phyloP scores from a whole-genome alignment of 83 land plant species.

The Thuja plicata region DNA sequence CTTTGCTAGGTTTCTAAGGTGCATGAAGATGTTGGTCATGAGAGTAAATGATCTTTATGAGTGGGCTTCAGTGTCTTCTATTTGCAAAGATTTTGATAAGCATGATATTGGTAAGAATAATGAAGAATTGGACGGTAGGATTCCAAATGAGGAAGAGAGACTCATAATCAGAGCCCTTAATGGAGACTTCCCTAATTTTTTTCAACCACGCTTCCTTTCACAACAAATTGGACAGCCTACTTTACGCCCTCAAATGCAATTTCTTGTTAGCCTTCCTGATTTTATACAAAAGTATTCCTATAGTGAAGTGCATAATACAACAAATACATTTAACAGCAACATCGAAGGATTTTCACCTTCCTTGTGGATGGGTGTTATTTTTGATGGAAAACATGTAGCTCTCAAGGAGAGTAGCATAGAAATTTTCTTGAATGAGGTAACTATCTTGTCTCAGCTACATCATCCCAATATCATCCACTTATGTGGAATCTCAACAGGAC shows the following conservation, averaged over 20 bases:
- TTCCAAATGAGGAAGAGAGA: background rate
- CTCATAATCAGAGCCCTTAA: background rate
- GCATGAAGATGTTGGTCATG: background rate
- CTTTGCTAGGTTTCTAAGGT: background rate
- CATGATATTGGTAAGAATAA: background rate
- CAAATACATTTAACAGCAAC: background rate
- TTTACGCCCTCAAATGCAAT: background rate
- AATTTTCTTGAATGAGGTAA: constrained; percentile 1
- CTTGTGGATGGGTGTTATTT: constrained; percentile 2
- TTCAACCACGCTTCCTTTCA: background rate
- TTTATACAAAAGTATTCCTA: background rate
- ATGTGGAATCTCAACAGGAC: background rate
- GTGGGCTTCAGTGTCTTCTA: background rate
- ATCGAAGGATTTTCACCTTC: constrained; percentile 1
- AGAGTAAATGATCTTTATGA: constrained; percentile 1
- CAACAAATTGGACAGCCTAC: background rate
- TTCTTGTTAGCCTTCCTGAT: constrained; percentile 1
- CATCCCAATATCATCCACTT: background rate
- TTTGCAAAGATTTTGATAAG: constrained; percentile 2
- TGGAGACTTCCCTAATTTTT: background rate
- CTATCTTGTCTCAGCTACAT: background rate
- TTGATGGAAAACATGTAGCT: constrained; percentile 1
- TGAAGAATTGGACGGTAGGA: background rate
- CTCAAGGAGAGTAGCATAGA: background rate
- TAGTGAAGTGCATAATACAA: background rate